phyloP scores from a whole-genome alignment of 805 yeast genomes.

The Candida corydali region DNA sequence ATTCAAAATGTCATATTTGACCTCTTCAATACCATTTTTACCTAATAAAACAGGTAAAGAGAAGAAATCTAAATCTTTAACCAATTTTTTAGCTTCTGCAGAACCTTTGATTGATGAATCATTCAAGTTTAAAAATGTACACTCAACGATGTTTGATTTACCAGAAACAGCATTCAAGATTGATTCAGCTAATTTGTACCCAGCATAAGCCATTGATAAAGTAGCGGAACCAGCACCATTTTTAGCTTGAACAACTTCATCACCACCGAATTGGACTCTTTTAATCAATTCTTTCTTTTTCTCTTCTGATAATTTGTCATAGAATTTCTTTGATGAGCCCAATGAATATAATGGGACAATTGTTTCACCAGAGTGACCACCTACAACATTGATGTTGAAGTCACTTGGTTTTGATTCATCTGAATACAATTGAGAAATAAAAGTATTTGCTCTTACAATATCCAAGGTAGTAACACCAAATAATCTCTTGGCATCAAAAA shows the following conservation, averaged over 20 bases:
- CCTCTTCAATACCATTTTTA: constrained; percentile 50
- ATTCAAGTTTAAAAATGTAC: constrained; percentile 46
- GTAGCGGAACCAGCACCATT: constrained; percentile 84
- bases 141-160: constrained; percentile 37
- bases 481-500: constrained; percentile 65
- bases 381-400: constrained; percentile 70
- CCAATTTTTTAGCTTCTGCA: constrained; percentile 44
- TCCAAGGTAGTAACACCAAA: constrained; percentile 91
- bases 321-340: constrained; percentile 29
- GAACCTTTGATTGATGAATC: constrained; percentile 50
- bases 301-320: constrained; percentile 51
- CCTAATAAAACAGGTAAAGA: constrained; percentile 61
- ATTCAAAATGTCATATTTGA: constrained; percentile 51
- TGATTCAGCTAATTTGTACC: constrained; percentile 68
- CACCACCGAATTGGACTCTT: constrained; percentile 93
- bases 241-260: constrained; percentile 83
- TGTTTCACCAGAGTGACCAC: constrained; percentile 95
- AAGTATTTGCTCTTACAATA: constrained; percentile 82
- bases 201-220: constrained; percentile 83
- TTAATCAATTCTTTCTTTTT: constrained; percentile 63
- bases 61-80: constrained; percentile 45
- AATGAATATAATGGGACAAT: constrained; percentile 79
- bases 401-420: constrained; percentile 45
- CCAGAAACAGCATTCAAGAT: constrained; percentile 53
- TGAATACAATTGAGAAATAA: constrained; percentile 55